Conservation (phyloP, 306 rosid species). For the Vigna angularis region DNA sequence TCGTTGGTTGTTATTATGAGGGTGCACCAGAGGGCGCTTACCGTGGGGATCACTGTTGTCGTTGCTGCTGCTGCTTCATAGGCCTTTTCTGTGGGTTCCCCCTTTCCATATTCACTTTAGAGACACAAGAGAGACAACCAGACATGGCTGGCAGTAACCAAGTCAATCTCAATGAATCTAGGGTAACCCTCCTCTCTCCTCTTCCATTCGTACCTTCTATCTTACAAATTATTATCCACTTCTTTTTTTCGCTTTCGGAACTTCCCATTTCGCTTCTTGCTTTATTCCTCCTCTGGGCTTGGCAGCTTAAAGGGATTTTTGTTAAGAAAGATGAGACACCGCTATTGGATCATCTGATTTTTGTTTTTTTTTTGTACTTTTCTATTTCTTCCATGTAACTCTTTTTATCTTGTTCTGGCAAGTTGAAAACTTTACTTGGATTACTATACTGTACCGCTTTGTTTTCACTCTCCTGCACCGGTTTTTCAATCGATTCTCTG, state of each 20-base stretch:
- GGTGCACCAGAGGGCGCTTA: slow-evolving; percentile 33
- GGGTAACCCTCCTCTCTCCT: slow-evolving; percentile 51
- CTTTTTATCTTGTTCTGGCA: slow-evolving; percentile 57
- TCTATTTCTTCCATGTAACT: slow-evolving; percentile 39
- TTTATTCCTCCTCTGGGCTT: slow-evolving; percentile 23
- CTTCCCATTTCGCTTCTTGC: background rate
- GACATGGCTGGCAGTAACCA: slow-evolving; percentile 71
- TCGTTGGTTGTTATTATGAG: slow-evolving; percentile 33
- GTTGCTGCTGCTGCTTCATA: slow-evolving; percentile 31
- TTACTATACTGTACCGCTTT: background rate
- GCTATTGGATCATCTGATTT: background rate
- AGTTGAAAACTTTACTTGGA: slow-evolving; percentile 27
- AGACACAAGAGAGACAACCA: slow-evolving; percentile 9
- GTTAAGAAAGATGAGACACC: slow-evolving; percentile 10
- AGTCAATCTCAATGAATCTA: slow-evolving; percentile 79
- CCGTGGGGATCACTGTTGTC: slow-evolving; percentile 39
- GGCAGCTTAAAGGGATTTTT: slow-evolving; percentile 20
- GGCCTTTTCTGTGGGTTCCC: slow-evolving; percentile 23
- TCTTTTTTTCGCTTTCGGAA: background rate
- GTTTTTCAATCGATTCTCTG: slow-evolving; percentile 6
- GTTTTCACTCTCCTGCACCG: background rate
- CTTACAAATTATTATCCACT: background rate
- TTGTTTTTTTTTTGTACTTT: slow-evolving; percentile 21
- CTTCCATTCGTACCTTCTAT: slow-evolving; percentile 11
- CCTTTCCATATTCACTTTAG: slow-evolving; percentile 33